Evolutionary conservation across 2,329 filamentous ascomycete species (phyloP), one percentile per base, ranked within the genome.

Genomic region (Fusarium hostae): DNA sequence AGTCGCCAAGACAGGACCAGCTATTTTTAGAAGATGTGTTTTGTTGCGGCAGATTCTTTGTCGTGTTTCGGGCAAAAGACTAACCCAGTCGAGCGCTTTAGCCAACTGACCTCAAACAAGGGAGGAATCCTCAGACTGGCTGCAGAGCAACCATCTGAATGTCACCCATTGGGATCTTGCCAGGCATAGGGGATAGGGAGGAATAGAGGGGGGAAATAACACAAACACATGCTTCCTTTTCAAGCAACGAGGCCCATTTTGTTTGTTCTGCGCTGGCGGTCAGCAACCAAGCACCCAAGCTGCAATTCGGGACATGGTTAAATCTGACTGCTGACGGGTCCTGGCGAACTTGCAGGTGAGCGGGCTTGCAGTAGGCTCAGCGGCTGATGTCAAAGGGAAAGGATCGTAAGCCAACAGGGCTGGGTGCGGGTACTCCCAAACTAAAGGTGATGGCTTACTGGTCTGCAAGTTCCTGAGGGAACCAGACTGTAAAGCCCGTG

Each of bases 321-420:
- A 75, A 76, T 75, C 73, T 76, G 73, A 75, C 73, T 68, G 65
- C 69, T 72, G 40, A 61, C 57, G n/a, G 47, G 30, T 16, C 48
- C 48, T 52, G 40, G 32, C 41, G 45, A 61, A 52, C 48, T 57
- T 66, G 59, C 58, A 65, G 67, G 63, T 59, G 66, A 66, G 70
- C 55, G 64, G 65, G 68, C 73, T 70, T 70, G 59, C 63, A 66
- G 54, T 56, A 70, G 66, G 72, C 65, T 69, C 73, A 69, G 67
- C 66, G 71, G 65, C 74, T 72, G 75, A 75, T 63, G 35, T 54
- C 45, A 54, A 74, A 30, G 63, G 59, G 68, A 68, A 74, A 73
- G 75, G 66, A 73, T 72, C 71, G 67, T 74, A 74, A 76, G 71
- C 75, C 67, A 70, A 65, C 74, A 73, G 71, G 73, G 62, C 63